Conservation (phyloP, 371 early-diverging fungal genomes). For the Chytridium lagenaria region DNA sequence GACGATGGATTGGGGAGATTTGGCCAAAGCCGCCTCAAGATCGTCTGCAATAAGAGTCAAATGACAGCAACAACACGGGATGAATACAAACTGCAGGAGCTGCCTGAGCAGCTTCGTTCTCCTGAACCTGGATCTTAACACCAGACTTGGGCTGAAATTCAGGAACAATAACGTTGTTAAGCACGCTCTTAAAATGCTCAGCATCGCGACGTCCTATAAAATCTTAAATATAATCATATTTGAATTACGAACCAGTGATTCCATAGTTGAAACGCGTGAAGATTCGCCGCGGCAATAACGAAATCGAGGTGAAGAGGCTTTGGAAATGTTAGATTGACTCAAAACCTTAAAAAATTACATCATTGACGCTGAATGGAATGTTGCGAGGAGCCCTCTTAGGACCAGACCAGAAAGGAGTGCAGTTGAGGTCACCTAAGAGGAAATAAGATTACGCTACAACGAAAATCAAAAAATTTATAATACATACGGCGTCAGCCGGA, state of each 20-base stretch:
- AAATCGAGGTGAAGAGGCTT: slow-evolving; percentile 87
- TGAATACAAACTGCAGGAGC: not conserved
- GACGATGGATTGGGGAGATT: slow-evolving; percentile 75
- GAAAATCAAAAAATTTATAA: no score
- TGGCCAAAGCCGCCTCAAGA: slow-evolving; percentile 70
- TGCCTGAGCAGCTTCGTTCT: slow-evolving; percentile 68
- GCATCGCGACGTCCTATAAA: slow-evolving; percentile 67
- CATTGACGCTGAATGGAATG: slow-evolving; percentile 77
- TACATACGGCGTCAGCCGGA: slow-evolving; percentile 80
- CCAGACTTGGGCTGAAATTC: slow-evolving; percentile 89
- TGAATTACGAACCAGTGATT: slow-evolving; percentile 65
- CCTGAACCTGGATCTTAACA: slow-evolving; percentile 96
- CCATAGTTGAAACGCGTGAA: slow-evolving; percentile 97
- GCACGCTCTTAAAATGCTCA: slow-evolving; percentile 68
- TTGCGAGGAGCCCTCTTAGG: slow-evolving; percentile 97
- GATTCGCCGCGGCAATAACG: slow-evolving; percentile 89
- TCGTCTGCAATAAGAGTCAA: slow-evolving; percentile 50
- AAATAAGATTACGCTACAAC: no score
- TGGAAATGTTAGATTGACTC: not conserved
- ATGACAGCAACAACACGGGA: not conserved
- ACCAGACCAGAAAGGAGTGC: slow-evolving; percentile 98
- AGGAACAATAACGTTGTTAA: slow-evolving; percentile 78
- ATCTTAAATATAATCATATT: slow-evolving; percentile 50
- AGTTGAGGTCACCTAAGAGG: slow-evolving; percentile 80
- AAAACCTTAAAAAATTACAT: slow-evolving; percentile 50